Evolutionary conservation across 352 stramenopile genomes (phyloP), one percentile per base, ranked within the genome.

Genomic region (Globisporangium recalcitrans): DNA sequence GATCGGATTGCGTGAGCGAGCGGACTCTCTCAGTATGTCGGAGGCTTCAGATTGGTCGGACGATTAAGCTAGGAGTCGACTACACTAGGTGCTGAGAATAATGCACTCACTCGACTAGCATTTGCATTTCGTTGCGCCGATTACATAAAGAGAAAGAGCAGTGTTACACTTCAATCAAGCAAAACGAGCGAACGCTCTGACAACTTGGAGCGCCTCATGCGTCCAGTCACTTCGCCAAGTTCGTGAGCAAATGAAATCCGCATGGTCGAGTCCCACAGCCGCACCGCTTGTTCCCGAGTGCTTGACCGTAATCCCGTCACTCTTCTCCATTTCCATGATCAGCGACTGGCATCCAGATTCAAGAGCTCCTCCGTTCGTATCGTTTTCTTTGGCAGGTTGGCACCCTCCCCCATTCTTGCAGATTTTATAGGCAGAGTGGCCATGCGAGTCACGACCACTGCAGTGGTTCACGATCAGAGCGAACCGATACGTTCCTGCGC

Each of bases 31-130:
- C 53, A 90, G 80, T 51, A 78, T 95, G 75, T 93, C 84, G 14
- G 82, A 92, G 64, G 81, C 82, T 7, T 95, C 86, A 3, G 86
- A 95, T 62, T 95, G 86, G 86, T 95, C 86, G 22, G 86, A 95
- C 52, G 79, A 95, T 13, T 92, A 72, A 46, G 16, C 36, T 46
- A 46, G 19, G 6, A 46, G 9, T 21, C 1, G 4, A 2, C 38
- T 10, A 46, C 19, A n/a, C 2, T 46, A 21, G 38, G 22, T 46
- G 6, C 38, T 22, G 38, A 46, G 16, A 46, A 21, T 19, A 11
- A 42, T 14, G n/a, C 7, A 14, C 36, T 44, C 36, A 21, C 36
- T 21, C 14, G 36, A n/a, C 14, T 19, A 44, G n/a, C 14, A 44
- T 14, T n/a, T 44, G 36, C 2, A n/a, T 11, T 46, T 46, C 11